Evolutionary conservation across 768 basidiomycete genomes (phyloP), one percentile per base, ranked within the genome.

Genomic region (Collybia sordida): DNA sequence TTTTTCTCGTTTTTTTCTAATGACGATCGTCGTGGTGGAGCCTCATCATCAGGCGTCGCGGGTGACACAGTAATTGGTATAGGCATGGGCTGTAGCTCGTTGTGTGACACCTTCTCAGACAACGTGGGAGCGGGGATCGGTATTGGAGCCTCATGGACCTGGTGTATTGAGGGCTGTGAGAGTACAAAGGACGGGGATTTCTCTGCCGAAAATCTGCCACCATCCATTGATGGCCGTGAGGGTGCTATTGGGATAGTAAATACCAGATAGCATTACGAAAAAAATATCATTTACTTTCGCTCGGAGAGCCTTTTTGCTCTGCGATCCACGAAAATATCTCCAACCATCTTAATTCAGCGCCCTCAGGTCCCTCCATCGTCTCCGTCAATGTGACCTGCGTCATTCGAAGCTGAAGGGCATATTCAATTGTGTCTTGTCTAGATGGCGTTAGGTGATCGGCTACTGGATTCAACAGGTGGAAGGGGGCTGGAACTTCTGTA

Each of bases 301-400:
- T 57, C 7, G 63, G 54, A 40, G 58, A 35, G 23, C 70, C 66
- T 39, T 64, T 76, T 57, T 75, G 72, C 49, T 85, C 86, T 0
- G 93, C 85, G 60, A 93, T 85, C 88, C 90, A 97, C 4, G 80
- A 71, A 64, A 95, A 96, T 6, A 93, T 78, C 22, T 93, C 91
- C 14, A 93, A 72, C 82, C 93, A 94, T 49, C 82, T 85, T 15
- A 72, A 69, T 53, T 88, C 85, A 0, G 93, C 94, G 35, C 83
- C 81, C 58, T 95, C 92, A 0, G 93, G 78, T 0, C 97, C 96
- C 31, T 93, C 87, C 15, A 89, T 78, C 28, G 86, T 80, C 68
- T 98, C 97, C 15, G 79, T 78, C 42, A 98, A 70, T 5, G 86
- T 82, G 42, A 88, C 83, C 61, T 90, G 86, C 0, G 93, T 90